phyloP scores from a whole-genome alignment of 495 filamentous ascomycete genomes.

The Daldinia childiae region DNA sequence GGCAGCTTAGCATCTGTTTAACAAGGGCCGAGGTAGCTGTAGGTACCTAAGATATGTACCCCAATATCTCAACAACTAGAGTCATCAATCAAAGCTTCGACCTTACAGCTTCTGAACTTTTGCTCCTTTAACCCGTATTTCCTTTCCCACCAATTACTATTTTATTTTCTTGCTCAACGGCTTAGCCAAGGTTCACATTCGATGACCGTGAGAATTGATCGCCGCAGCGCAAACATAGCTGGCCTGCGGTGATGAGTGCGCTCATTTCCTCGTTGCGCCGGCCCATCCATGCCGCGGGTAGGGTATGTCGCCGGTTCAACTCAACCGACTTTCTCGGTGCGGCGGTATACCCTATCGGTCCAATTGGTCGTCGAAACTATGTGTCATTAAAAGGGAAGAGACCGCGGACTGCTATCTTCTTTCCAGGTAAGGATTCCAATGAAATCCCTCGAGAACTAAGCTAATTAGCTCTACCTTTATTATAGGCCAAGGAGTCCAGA shows the following conservation, averaged over 20 bases:
- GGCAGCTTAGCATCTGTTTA: constrained; percentile 11
- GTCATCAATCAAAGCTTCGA: constrained; percentile 24
- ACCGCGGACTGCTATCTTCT: constrained; percentile 83
- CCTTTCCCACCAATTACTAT: neutral
- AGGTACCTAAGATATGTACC: constrained; percentile 18
- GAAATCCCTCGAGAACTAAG: neutral
- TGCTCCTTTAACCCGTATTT: constrained; percentile 25
- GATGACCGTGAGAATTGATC: constrained; percentile 34
- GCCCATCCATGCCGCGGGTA: constrained; percentile 24
- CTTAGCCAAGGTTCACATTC: constrained; percentile 12
- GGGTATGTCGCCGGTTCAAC: constrained; percentile 16
- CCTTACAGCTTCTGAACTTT: constrained; percentile 11
- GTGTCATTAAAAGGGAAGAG: constrained; percentile 42
- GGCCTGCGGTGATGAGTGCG: constrained; percentile 43
- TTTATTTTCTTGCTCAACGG: constrained; percentile 1
- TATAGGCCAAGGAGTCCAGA: constrained; percentile 91
- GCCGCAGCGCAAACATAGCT: constrained; percentile 41
- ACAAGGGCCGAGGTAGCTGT: constrained; percentile 1
- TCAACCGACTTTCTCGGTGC: constrained; percentile 10
- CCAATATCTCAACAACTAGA: neutral
- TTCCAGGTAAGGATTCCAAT: constrained; percentile 67
- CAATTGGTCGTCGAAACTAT: constrained; percentile 21
- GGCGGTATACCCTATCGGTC: neutral
- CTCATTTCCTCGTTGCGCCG: constrained; percentile 38
- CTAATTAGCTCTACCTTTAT: constrained; percentile 21